Evolutionary conservation across 2,329 filamentous ascomycete species (phyloP).

Genomic region (Macrophomina tecta): DNA sequence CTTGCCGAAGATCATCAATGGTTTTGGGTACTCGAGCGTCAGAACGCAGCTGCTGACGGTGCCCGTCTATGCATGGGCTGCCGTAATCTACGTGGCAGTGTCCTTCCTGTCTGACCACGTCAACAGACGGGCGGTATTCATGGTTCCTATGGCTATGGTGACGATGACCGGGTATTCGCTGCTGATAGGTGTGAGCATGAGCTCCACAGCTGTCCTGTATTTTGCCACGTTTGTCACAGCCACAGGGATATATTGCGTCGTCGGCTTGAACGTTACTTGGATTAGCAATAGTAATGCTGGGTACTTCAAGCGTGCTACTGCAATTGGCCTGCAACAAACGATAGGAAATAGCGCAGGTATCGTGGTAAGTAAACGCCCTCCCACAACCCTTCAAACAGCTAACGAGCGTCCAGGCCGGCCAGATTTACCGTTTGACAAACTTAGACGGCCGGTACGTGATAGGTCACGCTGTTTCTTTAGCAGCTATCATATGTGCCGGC

Average conservation of each 20-base stretch:
- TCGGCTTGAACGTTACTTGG: conserved; percentile 64
- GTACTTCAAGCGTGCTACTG: conserved; percentile 77
- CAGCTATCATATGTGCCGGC: not conserved
- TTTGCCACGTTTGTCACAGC: conserved; percentile 79
- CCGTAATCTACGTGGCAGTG: conserved; percentile 69
- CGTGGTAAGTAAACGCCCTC: not conserved
- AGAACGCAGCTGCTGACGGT: conserved; percentile 78
- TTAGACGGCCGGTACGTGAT: not conserved
- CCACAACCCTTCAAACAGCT: not conserved
- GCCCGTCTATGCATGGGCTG: conserved; percentile 76
- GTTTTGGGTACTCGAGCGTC: conserved; percentile 69
- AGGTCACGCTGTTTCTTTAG: not conserved
- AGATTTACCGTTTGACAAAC: conserved; percentile 5
- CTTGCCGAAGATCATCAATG: conserved; percentile 77
- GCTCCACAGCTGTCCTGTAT: conserved; percentile 63
- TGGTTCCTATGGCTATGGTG: conserved; percentile 65
- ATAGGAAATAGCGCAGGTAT: conserved; percentile 70
- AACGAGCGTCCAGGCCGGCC: not conserved
- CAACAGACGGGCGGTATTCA: conserved; percentile 70
- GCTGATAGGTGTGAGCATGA: conserved; percentile 64
- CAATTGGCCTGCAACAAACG: conserved; percentile 73
- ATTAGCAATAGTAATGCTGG: conserved; percentile 73
- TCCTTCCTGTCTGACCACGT: conserved; percentile 71
- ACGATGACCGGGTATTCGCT: conserved; percentile 71
- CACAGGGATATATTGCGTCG: conserved; percentile 70